Evolutionary conservation across 805 yeast genomes (phyloP).

Genomic region (Kuraishia borneana): DNA sequence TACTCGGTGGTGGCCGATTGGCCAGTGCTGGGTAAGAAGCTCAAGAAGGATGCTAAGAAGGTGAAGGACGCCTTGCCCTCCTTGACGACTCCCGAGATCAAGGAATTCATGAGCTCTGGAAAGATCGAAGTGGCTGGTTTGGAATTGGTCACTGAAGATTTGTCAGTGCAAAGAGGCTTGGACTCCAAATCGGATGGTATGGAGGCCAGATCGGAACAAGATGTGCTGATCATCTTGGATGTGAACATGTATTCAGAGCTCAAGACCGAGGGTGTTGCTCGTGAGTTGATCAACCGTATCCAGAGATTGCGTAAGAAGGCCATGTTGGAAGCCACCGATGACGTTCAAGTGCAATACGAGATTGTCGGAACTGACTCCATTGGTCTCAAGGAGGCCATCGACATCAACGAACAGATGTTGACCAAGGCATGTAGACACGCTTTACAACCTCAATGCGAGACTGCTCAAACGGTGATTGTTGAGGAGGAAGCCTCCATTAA

Average conservation of each 20-base stretch:
- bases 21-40: constrained; percentile 96
- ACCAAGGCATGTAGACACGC: constrained; percentile 69
- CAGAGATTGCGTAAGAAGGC: constrained; percentile 96
- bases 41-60: constrained; percentile 85
- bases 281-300: constrained; percentile 93
- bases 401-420: constrained; percentile 55
- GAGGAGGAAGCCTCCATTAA: constrained; percentile 84
- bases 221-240: constrained; percentile 83
- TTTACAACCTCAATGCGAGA: constrained; percentile 32
- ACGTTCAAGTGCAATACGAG: constrained; percentile 76
- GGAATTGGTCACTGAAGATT: constrained; percentile 75
- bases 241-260: constrained; percentile 79
- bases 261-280: constrained; percentile 88
- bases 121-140: constrained; percentile 82
- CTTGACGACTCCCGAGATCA: constrained; percentile 75
- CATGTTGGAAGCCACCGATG: constrained; percentile 91
- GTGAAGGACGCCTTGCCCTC: constrained; percentile 90
- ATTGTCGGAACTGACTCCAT: constrained; percentile 62
- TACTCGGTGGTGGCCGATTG: constrained; percentile 96
- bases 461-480: constrained; percentile 46
- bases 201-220: constrained; percentile 81
- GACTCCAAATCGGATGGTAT: constrained; percentile 53
- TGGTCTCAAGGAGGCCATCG: constrained; percentile 49
- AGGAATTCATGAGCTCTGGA: constrained; percentile 60
- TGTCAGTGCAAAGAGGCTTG: constrained; percentile 81